phyloP scores from a whole-genome alignment of 148 eudicot genomes.

The Nepenthes mirabilis region DNA sequence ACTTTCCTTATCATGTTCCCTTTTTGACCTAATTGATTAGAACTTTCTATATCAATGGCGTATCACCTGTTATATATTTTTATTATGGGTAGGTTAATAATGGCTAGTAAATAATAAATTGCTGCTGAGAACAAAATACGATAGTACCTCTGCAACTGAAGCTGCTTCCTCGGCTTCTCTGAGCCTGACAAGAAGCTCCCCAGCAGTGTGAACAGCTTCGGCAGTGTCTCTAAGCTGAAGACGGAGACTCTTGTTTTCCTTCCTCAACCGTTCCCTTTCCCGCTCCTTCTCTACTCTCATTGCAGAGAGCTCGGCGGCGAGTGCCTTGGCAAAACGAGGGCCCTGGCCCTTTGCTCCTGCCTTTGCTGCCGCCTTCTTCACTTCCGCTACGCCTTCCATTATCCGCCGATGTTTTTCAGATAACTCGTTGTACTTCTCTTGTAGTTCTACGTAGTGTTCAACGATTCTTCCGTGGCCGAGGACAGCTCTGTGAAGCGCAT shows the following conservation, averaged over 20 bases:
- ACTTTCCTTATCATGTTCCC: no score
- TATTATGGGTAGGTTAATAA: no score
- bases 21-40: no score
- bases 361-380: constrained; percentile 76
- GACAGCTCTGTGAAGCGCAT: constrained; percentile 69
- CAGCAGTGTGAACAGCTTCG: constrained; percentile 97
- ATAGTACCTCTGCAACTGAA: constrained; percentile 65
- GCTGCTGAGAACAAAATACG: no score
- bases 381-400: constrained; percentile 68
- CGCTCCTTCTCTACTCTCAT: constrained; percentile 66
- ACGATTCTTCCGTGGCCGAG: constrained; percentile 70
- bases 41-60: no score
- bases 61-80: no score
- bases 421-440: constrained; percentile 72
- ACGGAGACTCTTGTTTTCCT: constrained; percentile 63
- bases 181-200: constrained; percentile 82
- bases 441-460: constrained; percentile 82
- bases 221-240: constrained; percentile 90
- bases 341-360: constrained; percentile 86
- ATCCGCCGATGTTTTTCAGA: constrained; percentile 53
- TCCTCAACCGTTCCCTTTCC: constrained; percentile 67
- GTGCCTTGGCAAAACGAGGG: constrained; percentile 68
- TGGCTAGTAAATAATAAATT: no score
- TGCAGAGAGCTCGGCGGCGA: constrained; percentile 72
- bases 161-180: constrained; percentile 95